Evolutionary conservation across 495 filamentous ascomycete species (phyloP), one percentile per base, ranked within the genome.

Genomic region (Hypoxylon subgilvum): DNA sequence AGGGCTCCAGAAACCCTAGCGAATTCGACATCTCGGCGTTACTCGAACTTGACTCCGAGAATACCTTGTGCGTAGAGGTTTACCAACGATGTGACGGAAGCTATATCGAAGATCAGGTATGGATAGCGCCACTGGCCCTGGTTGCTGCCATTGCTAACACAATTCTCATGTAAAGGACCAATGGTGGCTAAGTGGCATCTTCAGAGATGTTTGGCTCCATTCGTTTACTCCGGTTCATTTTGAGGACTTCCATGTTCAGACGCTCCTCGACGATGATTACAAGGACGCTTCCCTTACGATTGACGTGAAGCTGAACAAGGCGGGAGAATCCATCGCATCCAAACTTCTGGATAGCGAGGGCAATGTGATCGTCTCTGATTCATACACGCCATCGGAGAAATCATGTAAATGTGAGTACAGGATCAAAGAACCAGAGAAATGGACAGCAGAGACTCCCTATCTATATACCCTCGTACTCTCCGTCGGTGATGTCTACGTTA

Each of bases 401-500:
- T 39, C 31, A 3, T 49, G 48, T 16, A 53, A 28, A 13, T 68
- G 78, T 38, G 57, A 58, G 5, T 51, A 78, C 12, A 57, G 42
- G 2, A 61, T 86, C 18, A 25, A 65, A 14, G 68, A 79, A 25
- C 79, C 82, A 0, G 57, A 75, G 14, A 85, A 86, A 69, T 90
- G 87, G 87, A 87, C 86, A 1, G 86, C 87, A 4, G 87, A 89
- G 69, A 83, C 79, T 0, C 87, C 87, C 0, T 77, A 85, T 53
- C 74, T 89, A 1, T 89, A 84, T 60, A 74, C 74, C 6, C 51
- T 84, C 6, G 32, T 76, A 1, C 67, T 84, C 19, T 59, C 57
- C 1, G 69, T 76, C 17, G 54, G 71, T n/a, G 49, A 43, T 4
- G 58, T 72, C 13, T 79, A 80, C 23, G 30, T 74, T 6, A 57